Evolutionary conservation across 345 rosid species (phyloP).

Genomic region (Noccaea bulbosa): DNA sequence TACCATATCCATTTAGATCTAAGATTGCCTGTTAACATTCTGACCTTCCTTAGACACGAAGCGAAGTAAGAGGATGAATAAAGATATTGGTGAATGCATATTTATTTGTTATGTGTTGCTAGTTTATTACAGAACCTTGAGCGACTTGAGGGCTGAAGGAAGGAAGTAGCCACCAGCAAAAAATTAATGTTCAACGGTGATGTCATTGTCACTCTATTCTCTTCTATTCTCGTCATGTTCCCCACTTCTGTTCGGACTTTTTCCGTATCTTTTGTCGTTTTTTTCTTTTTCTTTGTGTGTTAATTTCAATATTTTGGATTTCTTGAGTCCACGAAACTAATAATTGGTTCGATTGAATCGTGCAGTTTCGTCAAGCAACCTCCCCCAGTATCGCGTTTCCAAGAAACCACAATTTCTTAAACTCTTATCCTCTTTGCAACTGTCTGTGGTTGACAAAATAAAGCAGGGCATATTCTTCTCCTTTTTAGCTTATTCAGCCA

Average conservation of each 20-base stretch:
- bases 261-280: slow-evolving; percentile 10
- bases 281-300: slow-evolving; percentile 19
- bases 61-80: slow-evolving; percentile 26
- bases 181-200: slow-evolving; percentile 34
- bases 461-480: slow-evolving; percentile 29
- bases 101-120: slow-evolving; percentile 29
- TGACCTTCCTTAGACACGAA: slow-evolving; percentile 14
- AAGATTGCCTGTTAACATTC: slow-evolving; percentile 5
- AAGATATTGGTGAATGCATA: slow-evolving; percentile 18
- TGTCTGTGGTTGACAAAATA: slow-evolving; percentile 33
- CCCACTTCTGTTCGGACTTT: slow-evolving; percentile 45
- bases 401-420: slow-evolving; percentile 14
- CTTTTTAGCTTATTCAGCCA: slow-evolving; percentile 6
- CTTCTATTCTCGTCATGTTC: slow-evolving; percentile 40
- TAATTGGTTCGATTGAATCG: slow-evolving; percentile 30
- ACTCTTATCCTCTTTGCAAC: slow-evolving; percentile 33
- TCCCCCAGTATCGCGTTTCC: slow-evolving; percentile 23
- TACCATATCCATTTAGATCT: slow-evolving; percentile 12
- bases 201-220: slow-evolving; percentile 38
- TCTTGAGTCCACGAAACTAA: slow-evolving; percentile 35
- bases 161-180: slow-evolving; percentile 32
- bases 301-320: slow-evolving; percentile 9
- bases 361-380: slow-evolving; percentile 38
- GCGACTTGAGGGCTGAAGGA: slow-evolving; percentile 19
- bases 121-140: slow-evolving; percentile 34